Percentiles rank a stretch among this genome's conserved stretches.
phyloP scores from a whole-genome alignment of 345 rosid genomes.

The Odontarrhena argentea region DNA sequence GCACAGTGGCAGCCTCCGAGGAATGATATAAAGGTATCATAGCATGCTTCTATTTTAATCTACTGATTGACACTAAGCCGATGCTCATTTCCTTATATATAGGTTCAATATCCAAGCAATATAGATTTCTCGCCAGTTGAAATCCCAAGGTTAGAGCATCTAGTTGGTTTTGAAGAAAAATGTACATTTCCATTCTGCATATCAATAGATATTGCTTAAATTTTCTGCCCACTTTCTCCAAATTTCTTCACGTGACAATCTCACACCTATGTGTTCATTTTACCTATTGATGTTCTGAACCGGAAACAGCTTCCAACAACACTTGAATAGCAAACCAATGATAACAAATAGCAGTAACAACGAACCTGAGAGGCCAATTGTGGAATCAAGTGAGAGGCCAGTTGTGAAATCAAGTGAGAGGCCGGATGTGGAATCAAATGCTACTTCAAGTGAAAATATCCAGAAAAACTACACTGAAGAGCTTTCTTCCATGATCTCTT shows the following conservation, averaged over 20 bases:
- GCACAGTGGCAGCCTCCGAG: slow-evolving; percentile 85
- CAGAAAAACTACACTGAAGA: slow-evolving; percentile 53
- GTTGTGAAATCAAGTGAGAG: slow-evolving; percentile 47
- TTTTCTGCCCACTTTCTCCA: not conserved
- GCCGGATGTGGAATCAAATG: slow-evolving; percentile 44
- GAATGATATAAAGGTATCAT: slow-evolving; percentile 57
- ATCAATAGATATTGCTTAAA: not conserved
- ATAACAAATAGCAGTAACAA: slow-evolving; percentile 40
- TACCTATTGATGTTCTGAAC: slow-evolving; percentile 16
- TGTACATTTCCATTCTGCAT: slow-evolving; percentile 13
- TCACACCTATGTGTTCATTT: slow-evolving; percentile 5
- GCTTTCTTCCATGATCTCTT: slow-evolving; percentile 80
- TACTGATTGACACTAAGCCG: slow-evolving; percentile 31
- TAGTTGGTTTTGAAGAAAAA: slow-evolving; percentile 12
- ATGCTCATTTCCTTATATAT: slow-evolving; percentile 30
- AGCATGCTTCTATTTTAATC: slow-evolving; percentile 16
- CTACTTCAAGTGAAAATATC: slow-evolving; percentile 36
- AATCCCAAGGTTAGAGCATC: slow-evolving; percentile 71
- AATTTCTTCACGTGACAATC: not conserved
- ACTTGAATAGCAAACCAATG: slow-evolving; percentile 47
- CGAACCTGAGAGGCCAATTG: slow-evolving; percentile 51
- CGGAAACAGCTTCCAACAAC: slow-evolving; percentile 52
- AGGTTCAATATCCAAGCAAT: slow-evolving; percentile 85
- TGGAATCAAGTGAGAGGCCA: slow-evolving; percentile 52
- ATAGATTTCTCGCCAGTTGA: slow-evolving; percentile 77